Conservation (phyloP, 257 asterid species). For the Solanum corneliomulleri region DNA sequence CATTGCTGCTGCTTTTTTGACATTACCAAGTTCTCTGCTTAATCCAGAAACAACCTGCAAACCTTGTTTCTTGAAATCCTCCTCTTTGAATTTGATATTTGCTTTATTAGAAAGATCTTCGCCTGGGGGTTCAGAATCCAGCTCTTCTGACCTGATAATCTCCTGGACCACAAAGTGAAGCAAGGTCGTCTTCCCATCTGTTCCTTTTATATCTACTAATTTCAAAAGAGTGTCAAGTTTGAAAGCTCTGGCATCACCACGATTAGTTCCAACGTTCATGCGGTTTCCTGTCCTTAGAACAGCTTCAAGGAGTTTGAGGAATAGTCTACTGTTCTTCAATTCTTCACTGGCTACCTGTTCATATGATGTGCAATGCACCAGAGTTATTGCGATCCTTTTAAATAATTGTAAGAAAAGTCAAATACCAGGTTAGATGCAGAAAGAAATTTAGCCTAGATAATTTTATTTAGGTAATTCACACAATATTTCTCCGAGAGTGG, state of each 20-base stretch:
- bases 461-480: background rate
- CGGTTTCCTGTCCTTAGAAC: conserved; percentile 92
- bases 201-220: conserved; percentile 78
- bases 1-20: conserved; percentile 86
- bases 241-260: conserved; percentile 90
- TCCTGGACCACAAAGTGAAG: conserved; percentile 98
- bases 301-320: conserved; percentile 92
- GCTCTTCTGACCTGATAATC: conserved; percentile 76
- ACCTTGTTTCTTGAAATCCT: conserved; percentile 69
- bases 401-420: background rate
- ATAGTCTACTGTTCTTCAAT: conserved; percentile 74
- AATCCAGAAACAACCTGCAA: conserved; percentile 71
- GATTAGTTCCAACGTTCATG: conserved; percentile 86
- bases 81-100: conserved; percentile 34
- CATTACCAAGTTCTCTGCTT: conserved; percentile 67
- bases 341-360: conserved; percentile 87
- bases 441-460: background rate
- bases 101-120: conserved; percentile 15
- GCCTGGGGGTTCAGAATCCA: conserved; percentile 23
- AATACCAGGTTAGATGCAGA: background rate
- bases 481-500: background rate
- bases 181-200: conserved; percentile 90
- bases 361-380: background rate
- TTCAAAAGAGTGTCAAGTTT: conserved; percentile 79
- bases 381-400: background rate